A percentile compares a stretch with the other conserved stretches of the same genome.
These are phyloP conservation scores for Globisporangium abappressorium DNA, from an alignment of 352 stramenopile genomes.

Conservation along the genomic window DNA sequence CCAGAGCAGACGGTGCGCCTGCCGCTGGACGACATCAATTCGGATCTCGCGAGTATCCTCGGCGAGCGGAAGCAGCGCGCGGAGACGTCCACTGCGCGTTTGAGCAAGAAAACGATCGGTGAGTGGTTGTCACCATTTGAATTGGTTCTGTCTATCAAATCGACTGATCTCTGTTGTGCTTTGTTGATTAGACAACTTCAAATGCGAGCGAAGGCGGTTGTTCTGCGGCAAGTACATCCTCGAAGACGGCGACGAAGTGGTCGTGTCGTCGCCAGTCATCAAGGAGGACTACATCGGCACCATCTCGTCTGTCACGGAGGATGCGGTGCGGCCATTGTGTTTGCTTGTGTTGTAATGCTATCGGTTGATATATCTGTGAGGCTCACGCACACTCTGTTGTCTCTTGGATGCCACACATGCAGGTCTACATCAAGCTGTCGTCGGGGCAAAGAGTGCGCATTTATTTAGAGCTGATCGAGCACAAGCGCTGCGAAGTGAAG, in stretches of 20 bases:
- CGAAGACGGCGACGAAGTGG: slow-evolving; percentile 79
- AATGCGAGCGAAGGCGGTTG: slow-evolving; percentile 51
- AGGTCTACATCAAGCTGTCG: slow-evolving; percentile 63
- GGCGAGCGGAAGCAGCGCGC: slow-evolving; percentile 30
- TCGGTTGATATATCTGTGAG: neutral
- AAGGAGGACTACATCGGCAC: slow-evolving; percentile 74
- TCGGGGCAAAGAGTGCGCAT: slow-evolving; percentile 67
- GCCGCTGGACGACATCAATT: slow-evolving; percentile 49
- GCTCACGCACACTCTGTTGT: neutral
- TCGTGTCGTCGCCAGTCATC: slow-evolving; percentile 57
- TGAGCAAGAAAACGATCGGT: slow-evolving; percentile 28
- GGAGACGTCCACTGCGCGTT: slow-evolving; percentile 20
- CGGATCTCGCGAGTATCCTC: slow-evolving; percentile 58
- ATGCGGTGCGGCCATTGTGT: slow-evolving; percentile 35
- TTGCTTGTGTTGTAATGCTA: neutral
- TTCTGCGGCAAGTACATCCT: slow-evolving; percentile 72
- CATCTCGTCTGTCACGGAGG: slow-evolving; percentile 68
- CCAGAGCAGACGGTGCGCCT: slow-evolving; percentile 46
- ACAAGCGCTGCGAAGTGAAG: slow-evolving; percentile 59
- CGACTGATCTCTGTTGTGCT: neutral
- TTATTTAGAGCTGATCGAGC: slow-evolving; percentile 48
- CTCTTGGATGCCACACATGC: neutral
- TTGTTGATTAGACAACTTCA: slow-evolving; percentile 30
- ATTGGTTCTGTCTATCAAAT: neutral
- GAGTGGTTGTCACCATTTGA: neutral